A percentile compares a stretch with the other conserved stretches of the same genome.
phyloP scores from a whole-genome alignment of 179 eudicot species.

The Camellia oleifera region DNA sequence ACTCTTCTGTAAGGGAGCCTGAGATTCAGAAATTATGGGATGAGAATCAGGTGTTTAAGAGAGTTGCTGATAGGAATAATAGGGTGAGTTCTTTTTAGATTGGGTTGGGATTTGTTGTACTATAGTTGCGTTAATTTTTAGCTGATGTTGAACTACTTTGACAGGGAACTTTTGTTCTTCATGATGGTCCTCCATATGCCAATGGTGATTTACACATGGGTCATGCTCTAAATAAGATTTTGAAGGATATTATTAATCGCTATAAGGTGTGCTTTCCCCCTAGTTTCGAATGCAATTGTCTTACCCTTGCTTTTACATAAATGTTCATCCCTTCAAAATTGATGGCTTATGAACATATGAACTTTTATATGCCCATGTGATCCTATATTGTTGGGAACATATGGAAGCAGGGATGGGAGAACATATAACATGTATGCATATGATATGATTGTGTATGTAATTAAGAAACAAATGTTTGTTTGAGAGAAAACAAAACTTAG shows the following conservation, averaged over 20 bases:
- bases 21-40: constrained; percentile 99
- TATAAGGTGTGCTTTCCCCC: constrained; percentile 60
- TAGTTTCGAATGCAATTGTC: constrained; percentile 21
- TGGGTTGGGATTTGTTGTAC: constrained; percentile 6
- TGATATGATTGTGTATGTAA: no score
- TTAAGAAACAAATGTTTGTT: no score
- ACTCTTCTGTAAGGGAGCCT: constrained; percentile 83
- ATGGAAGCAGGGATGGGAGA: no score
- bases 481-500: no score
- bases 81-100: constrained; percentile 52
- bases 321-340: constrained; percentile 3
- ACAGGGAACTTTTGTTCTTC: constrained; percentile 89
- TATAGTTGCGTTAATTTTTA: constrained; percentile 11
- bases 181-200: constrained; percentile 61
- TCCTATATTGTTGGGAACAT: constrained; percentile 39
- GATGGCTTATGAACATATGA: neutral
- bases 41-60: constrained; percentile 80
- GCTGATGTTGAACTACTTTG: constrained; percentile 17
- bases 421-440: no score
- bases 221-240: constrained; percentile 92
- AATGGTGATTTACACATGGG: constrained; percentile 94
- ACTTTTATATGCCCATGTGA: no score
- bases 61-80: constrained; percentile 64
- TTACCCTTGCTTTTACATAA: neutral
- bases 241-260: constrained; percentile 93